Base-by-base conservation (phyloP, 148 eudicot genomes). In the Persicaria tinctoria region DNA sequence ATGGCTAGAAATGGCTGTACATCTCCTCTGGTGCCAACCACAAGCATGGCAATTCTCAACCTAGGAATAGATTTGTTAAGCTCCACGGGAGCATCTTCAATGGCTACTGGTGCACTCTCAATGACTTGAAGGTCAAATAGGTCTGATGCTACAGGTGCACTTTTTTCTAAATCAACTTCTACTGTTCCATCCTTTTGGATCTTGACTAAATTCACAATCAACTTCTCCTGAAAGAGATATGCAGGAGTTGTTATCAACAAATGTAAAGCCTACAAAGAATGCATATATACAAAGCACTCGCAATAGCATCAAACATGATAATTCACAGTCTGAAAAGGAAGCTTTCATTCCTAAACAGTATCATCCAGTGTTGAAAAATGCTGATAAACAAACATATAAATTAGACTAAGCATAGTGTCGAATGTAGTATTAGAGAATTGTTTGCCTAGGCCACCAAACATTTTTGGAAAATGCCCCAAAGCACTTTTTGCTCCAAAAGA, bases 11-110 rank as follows among this genome's bases (percentile, higher is more conserved):
- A 91, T 71, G 98, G 97, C 77, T 91, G 98, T 79, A 94, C 92
- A 76, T 94, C 98, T 80, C 97, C 98, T 82, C 98, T 86, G 44
- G 98, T 94, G 71, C 98, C 98, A 85, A 92, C 97, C 74, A 94
- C 88, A 73, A 94, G 91, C 76, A 94, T 80, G 41, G 88, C 93
- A 75, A 94, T 92, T 68, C 82, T 83, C 81, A 91, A 77, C 79
- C 78, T 91, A 12, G 95, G 91, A 81, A 87, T 82, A 46, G 90
- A 70, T 78, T 79, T 88, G 46, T 81, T 46, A 55, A 82, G 77
- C 66, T 60, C 66, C 41, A 83, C 51, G 51, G 45, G 53, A 16
- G 82, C 63, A 50, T 74, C 73, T 80, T 85, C 87, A 74, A 51
- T 64, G 74, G 16, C 44, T 47, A 75, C 17, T 54, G 77, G 79